phyloP scores from a whole-genome alignment of 2,329 filamentous ascomycete genomes.

The Ophiostoma novo-ulmi region DNA sequence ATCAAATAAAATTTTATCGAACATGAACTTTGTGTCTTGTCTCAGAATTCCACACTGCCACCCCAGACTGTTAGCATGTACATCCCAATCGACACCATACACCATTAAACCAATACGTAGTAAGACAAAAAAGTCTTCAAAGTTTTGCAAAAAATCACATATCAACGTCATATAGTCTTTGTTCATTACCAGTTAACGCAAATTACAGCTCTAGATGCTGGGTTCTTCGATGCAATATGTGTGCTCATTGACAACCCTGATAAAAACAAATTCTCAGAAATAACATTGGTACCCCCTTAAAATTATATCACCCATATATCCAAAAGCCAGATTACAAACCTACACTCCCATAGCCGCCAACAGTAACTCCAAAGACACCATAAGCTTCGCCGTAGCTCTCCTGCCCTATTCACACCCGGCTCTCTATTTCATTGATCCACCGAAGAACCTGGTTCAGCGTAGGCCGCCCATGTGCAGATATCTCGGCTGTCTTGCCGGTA shows the following conservation, averaged over 20 bases:
- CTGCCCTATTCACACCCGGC: background rate
- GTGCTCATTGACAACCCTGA: background rate
- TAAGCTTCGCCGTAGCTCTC: background rate
- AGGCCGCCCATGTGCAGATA: slow-evolving; percentile 18
- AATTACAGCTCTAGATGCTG: too few relatives aligned
- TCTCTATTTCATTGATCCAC: slow-evolving; percentile 14
- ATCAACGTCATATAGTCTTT: too few relatives aligned
- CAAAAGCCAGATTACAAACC: background rate
- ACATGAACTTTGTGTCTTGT: background rate
- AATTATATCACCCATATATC: background rate
- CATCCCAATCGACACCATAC: background rate
- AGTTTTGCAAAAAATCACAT: too few relatives aligned
- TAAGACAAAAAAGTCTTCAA: too few relatives aligned
- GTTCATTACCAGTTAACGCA: too few relatives aligned
- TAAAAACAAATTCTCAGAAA: background rate
- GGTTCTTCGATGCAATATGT: too few relatives aligned
- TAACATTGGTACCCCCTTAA: background rate
- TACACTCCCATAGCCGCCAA: background rate
- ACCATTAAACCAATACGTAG: too few relatives aligned
- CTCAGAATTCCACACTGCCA: background rate
- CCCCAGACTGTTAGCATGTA: background rate
- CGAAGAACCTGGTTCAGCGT: slow-evolving; percentile 17
- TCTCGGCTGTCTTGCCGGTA: background rate
- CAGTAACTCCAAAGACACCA: background rate
- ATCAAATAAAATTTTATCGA: background rate